Percentiles rank a stretch among this genome's conserved stretches.
Conservation (phyloP, 768 basidiomycete species). For the Dendrothele bispora region DNA sequence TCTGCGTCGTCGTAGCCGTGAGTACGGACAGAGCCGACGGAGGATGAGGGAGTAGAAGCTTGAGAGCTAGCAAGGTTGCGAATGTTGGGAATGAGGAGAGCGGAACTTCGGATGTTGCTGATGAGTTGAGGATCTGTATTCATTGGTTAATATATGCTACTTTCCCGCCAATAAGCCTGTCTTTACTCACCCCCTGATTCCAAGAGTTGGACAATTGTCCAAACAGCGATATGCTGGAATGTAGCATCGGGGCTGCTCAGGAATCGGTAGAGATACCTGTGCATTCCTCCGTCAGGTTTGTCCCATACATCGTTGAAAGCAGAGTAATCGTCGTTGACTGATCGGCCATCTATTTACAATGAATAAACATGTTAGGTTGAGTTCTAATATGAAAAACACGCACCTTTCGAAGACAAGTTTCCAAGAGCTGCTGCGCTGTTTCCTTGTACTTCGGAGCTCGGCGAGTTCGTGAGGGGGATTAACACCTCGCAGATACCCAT, state of each 20-base stretch:
- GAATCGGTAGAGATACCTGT: slow-evolving; percentile 92
- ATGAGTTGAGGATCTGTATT: slow-evolving; percentile 79
- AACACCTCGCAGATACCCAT: slow-evolving; percentile 98
- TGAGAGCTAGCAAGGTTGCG: slow-evolving; percentile 77
- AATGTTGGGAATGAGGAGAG: slow-evolving; percentile 81
- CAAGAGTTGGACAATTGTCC: slow-evolving; percentile 97
- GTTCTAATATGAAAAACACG: slow-evolving; percentile 13
- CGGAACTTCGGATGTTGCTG: slow-evolving; percentile 86
- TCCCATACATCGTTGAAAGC: slow-evolving; percentile 99
- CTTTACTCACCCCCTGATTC: slow-evolving; percentile 91
- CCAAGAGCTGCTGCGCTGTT: slow-evolving; percentile 98
- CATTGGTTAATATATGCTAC: too few species aligned
- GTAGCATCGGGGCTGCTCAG: slow-evolving; percentile 91
- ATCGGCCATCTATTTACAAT: slow-evolving; percentile 61
- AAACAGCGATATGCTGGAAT: slow-evolving; percentile 99
- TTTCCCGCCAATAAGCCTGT: too few species aligned
- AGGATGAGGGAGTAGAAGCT: slow-evolving; percentile 68
- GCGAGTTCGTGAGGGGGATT: slow-evolving; percentile 94
- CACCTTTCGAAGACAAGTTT: slow-evolving; percentile 95
- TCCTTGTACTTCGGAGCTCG: slow-evolving; percentile 96
- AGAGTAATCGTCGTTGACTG: slow-evolving; percentile 84
- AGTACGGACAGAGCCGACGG: slow-evolving; percentile 71
- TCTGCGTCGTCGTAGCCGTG: slow-evolving; percentile 83
- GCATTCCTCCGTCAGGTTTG: slow-evolving; percentile 96
- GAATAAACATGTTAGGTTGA: background rate